Evolutionary conservation across 768 basidiomycete species (phyloP).

Genomic region (Leccinellum rugosiceps): DNA sequence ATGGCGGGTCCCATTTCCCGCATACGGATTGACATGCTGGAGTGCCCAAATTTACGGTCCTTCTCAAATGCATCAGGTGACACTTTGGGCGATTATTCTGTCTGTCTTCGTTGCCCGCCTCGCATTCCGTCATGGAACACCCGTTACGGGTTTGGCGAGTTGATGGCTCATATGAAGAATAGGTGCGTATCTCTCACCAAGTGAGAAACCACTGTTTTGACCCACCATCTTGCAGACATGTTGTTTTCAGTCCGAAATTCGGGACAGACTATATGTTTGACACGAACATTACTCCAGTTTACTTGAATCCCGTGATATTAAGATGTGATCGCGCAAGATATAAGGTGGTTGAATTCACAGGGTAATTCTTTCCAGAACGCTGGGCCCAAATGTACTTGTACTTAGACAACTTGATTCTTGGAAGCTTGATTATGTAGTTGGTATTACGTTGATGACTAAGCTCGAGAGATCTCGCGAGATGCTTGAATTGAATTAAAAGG

Average conservation of each 20-base stretch:
- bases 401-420: background rate
- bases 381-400: background rate
- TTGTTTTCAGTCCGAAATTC: conserved; percentile 12
- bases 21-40: background rate
- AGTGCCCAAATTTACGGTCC: background rate
- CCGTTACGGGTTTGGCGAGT: conserved; percentile 12
- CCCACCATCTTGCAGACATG: conserved; percentile 13
- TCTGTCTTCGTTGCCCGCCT: conserved; percentile 26
- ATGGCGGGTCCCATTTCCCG: background rate
- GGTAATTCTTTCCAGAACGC: background rate
- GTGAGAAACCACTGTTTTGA: background rate
- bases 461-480: background rate
- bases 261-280: conserved; percentile 21
- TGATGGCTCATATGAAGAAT: conserved; percentile 18
- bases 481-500: background rate
- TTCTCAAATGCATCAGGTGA: background rate
- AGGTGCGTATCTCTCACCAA: conserved; percentile 11
- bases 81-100: conserved; percentile 15
- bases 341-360: background rate
- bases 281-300: conserved; percentile 18
- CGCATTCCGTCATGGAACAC: conserved; percentile 28
- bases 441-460: conserved; percentile 19
- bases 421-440: background rate
- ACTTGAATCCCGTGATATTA: conserved; percentile 6
- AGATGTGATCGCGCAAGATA: background rate